Evolutionary conservation across 2,329 filamentous ascomycete species (phyloP), one percentile per base, ranked within the genome.

Genomic region (Colletotrichum spaethianum): DNA sequence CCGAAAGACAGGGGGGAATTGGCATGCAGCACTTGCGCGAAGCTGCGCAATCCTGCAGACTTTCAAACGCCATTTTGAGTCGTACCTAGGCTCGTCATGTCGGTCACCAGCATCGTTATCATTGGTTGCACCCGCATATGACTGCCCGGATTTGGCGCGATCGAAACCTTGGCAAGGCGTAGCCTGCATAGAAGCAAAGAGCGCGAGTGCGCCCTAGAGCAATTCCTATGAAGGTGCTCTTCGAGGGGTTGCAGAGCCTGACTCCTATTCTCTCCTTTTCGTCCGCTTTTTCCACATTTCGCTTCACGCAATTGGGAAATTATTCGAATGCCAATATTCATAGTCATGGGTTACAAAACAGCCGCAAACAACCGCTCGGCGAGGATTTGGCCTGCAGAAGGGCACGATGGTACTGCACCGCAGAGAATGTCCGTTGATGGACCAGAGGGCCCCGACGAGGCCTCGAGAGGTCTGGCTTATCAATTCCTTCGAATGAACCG

Each of bases 191-290:
- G 20, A 11, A 18, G 38, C 63, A 61, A 65, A 69, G 55, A 69
- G 64, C 69, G 64, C 64, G 40, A 60, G 31, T 64, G 70, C 53
- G 70, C 66, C 28, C 66, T 72, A 70, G 28, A 7, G 42, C 28
- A 48, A 48, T 55, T 42, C 31, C 23, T 18, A 28, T 28, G 33
- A 44, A 14, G 42, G 18, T 55, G 59, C 12, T 31, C 9, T 50
- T 60, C 16, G 31, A 33, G 36, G 16, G 28, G 61, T 55, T 66
- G 55, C 53, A 26, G 23, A 28, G 36, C 40, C n/a, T 67, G 14
- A 4, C 38, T n/a, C 18, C 46, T 36, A 26, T 40, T 11, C 16
- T 52, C 42, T 31, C 20, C 50, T 20, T n/a, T 48, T 12, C 33
- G 18, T 16, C 26, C 46, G 46, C 20, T 46, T 55, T 60, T 33